These are phyloP conservation scores for Mycena capillaripes DNA, from an alignment of 768 basidiomycete genomes.

Conservation along the genomic window DNA sequence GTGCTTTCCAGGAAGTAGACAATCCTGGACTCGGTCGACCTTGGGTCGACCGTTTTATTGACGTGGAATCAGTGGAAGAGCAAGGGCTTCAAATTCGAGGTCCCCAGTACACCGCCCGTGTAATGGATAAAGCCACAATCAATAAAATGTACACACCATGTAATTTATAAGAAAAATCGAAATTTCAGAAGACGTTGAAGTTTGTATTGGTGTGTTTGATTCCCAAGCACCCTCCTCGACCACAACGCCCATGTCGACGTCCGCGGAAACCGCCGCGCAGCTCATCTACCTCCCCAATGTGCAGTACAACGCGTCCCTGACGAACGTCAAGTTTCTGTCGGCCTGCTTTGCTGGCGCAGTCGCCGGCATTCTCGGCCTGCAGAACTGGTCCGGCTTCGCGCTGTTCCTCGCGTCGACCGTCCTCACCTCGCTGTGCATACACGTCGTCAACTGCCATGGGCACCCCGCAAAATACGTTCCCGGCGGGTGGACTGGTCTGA, in stretches of 20 bases:
- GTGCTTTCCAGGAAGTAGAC: conserved; percentile 34
- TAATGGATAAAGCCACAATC: conserved; percentile 21
- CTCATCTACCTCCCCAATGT: conserved; percentile 79
- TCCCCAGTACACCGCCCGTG: conserved; percentile 22
- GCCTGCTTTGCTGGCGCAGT: conserved; percentile 90
- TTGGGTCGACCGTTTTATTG: conserved; percentile 29
- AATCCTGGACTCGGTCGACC: conserved; percentile 32
- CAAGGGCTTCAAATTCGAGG: conserved; percentile 32
- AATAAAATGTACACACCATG: too few relatives aligned
- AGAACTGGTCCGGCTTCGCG: conserved; percentile 87
- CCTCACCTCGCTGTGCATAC: conserved; percentile 75
- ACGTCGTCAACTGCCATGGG: conserved; percentile 79
- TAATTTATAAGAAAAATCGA: too few relatives aligned
- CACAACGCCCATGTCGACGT: conserved; percentile 57
- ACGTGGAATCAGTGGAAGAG: conserved; percentile 33
- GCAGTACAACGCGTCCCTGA: conserved; percentile 70
- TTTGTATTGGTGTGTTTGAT: too few relatives aligned
- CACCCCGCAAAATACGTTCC: conserved; percentile 72
- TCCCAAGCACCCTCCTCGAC: not conserved
- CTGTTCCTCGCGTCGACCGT: conserved; percentile 80
- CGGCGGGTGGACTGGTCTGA: conserved; percentile 75
- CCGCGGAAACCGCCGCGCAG: conserved; percentile 67
- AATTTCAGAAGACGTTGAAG: too few relatives aligned
- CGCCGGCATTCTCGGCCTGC: conserved; percentile 90
- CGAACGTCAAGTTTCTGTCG: conserved; percentile 83